These are phyloP conservation scores for Cryptococcus hybrid DNA, from an alignment of 1,284 basidiomycete genomes.

Conservation along the genomic window DNA sequence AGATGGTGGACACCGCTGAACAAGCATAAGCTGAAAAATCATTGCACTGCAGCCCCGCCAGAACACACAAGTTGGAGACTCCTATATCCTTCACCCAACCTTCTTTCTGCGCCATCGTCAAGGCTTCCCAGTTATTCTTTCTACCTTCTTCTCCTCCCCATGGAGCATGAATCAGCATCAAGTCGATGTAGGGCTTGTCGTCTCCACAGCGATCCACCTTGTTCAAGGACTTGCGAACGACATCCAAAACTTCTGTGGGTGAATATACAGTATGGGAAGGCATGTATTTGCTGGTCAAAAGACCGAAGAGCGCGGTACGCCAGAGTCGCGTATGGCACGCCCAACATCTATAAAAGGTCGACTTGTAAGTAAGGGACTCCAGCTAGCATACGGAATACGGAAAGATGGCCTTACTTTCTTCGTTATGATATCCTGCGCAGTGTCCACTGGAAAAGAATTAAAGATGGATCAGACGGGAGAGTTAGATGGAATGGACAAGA, in stretches of 20 bases:
- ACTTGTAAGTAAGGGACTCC: background rate
- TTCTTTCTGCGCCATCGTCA: conserved; percentile 51
- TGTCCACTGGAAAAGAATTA: background rate
- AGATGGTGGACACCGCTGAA: conserved; percentile 70
- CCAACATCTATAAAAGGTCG: conserved; percentile 21
- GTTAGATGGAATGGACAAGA: conserved; percentile 32
- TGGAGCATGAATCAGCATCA: conserved; percentile 67
- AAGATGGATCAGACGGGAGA: conserved; percentile 4
- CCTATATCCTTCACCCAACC: conserved; percentile 71
- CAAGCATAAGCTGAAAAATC: background rate
- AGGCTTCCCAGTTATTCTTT: conserved; percentile 34
- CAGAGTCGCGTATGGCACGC: conserved; percentile 11
- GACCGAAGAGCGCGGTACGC: conserved; percentile 31
- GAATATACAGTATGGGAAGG: conserved; percentile 58
- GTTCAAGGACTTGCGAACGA: conserved; percentile 18
- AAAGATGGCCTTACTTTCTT: conserved; percentile 3
- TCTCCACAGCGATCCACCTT: conserved; percentile 11
- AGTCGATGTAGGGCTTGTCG: conserved; percentile 60
- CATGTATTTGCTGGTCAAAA: conserved; percentile 61
- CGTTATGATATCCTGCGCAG: conserved; percentile 26
- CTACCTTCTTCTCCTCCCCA: conserved; percentile 30
- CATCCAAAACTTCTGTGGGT: conserved; percentile 53
- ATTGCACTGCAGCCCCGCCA: background rate
- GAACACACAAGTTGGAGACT: conserved; percentile 70
- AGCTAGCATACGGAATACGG: background rate